phyloP scores from a whole-genome alignment of 805 yeast species.

The Lipomyces mesembrius region DNA sequence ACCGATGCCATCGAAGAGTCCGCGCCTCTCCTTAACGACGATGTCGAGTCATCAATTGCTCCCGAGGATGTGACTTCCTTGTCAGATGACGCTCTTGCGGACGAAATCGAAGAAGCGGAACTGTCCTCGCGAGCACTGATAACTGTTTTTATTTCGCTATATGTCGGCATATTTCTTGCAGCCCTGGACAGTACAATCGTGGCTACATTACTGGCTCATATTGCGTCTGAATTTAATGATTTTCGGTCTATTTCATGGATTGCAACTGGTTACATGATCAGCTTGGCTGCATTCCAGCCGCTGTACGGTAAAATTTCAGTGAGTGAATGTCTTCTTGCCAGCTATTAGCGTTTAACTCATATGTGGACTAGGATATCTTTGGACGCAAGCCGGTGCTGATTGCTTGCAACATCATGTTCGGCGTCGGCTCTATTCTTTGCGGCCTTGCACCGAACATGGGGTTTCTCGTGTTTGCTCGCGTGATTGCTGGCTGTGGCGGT shows the following conservation, averaged over 20 bases:
- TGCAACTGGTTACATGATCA: conserved; percentile 70
- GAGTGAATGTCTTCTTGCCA: background rate
- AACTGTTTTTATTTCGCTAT: conserved; percentile 32
- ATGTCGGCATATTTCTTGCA: conserved; percentile 54
- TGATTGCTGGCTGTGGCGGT: conserved; percentile 88
- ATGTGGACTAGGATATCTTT: conserved; percentile 53
- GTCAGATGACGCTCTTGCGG: conserved; percentile 8
- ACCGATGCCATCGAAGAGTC: conserved; percentile 24
- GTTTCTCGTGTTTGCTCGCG: conserved; percentile 50
- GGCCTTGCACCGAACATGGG: conserved; percentile 47
- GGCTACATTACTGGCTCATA: conserved; percentile 57
- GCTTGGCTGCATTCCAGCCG: conserved; percentile 78
- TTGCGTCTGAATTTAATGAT: conserved; percentile 63
- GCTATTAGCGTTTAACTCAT: background rate
- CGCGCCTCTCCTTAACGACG: conserved; percentile 23
- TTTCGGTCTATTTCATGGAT: conserved; percentile 66
- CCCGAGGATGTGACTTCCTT: background rate
- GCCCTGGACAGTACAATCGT: conserved; percentile 60
- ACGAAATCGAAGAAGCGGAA: conserved; percentile 25
- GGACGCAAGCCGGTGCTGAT: conserved; percentile 51
- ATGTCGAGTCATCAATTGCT: conserved; percentile 19
- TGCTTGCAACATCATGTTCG: conserved; percentile 52
- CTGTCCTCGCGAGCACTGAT: conserved; percentile 23
- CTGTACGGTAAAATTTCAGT: conserved; percentile 64
- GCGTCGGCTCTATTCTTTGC: conserved; percentile 56